Conservation (phyloP, 2,329 filamentous ascomycete genomes). For the Ceratocystis huliohia region DNA sequence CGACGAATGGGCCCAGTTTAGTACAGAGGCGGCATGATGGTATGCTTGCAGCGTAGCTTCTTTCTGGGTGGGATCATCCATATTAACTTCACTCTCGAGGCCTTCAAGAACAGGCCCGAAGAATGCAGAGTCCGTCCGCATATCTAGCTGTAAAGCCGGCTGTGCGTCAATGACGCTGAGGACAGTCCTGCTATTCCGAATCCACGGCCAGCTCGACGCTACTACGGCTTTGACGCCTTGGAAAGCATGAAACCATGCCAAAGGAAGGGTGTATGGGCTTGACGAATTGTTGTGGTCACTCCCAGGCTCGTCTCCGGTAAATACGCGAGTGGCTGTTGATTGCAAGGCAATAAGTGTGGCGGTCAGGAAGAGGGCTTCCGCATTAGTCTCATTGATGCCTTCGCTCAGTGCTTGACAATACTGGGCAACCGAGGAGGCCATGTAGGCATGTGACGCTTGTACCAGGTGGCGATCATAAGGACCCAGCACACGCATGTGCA, state of each 20-base stretch:
- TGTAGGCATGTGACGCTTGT: slow-evolving; percentile 51
- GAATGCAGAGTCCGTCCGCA: slow-evolving; percentile 40
- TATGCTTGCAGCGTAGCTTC: slow-evolving; percentile 41
- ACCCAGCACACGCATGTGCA: slow-evolving; percentile 45
- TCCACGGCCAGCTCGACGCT: slow-evolving; percentile 51
- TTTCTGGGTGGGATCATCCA: slow-evolving; percentile 22
- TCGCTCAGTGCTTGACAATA: slow-evolving; percentile 44
- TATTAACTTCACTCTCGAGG: slow-evolving; percentile 41
- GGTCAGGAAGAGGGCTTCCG: slow-evolving; percentile 50
- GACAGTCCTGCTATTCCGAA: slow-evolving; percentile 44
- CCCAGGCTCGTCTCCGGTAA: slow-evolving; percentile 41
- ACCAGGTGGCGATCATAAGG: slow-evolving; percentile 49
- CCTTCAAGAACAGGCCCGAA: slow-evolving; percentile 48
- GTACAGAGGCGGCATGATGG: slow-evolving; percentile 50
- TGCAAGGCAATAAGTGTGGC: slow-evolving; percentile 55
- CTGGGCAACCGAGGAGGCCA: slow-evolving; percentile 48
- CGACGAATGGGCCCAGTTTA: slow-evolving; percentile 53
- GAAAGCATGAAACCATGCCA: slow-evolving; percentile 55
- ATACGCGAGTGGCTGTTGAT: slow-evolving; percentile 49
- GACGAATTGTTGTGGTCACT: slow-evolving; percentile 30
- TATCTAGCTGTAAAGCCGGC: slow-evolving; percentile 47
- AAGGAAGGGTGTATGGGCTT: slow-evolving; percentile 43
- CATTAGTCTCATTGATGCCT: slow-evolving; percentile 46
- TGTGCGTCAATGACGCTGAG: slow-evolving; percentile 52
- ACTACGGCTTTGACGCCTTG: slow-evolving; percentile 55